A percentile compares a stretch with the other conserved stretches of the same genome.
Conservation (phyloP, 192 early-diverging fungal genomes). For the Tieghemiomyces parasiticus region DNA sequence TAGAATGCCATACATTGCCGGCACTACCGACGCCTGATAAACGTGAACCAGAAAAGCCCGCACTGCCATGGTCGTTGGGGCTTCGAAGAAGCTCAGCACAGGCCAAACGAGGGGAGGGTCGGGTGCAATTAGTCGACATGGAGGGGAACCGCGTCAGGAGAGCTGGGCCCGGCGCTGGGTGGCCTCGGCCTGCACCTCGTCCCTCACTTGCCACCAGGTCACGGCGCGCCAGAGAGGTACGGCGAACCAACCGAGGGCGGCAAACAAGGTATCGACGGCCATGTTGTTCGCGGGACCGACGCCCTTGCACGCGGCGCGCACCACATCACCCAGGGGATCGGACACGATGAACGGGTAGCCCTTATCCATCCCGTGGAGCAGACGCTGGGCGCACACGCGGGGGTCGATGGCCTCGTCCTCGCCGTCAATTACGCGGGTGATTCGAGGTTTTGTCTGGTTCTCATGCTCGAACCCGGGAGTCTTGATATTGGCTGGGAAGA, state of each 20-base stretch:
- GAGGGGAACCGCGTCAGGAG: too few relatives aligned
- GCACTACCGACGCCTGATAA: too few relatives aligned
- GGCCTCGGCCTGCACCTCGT: not conserved
- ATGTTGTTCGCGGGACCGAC: conserved; percentile 2
- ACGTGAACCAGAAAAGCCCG: too few relatives aligned
- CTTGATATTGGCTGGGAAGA: conserved; percentile 52
- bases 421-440: conserved; percentile 3
- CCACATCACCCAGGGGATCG: conserved; percentile 7
- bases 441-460: not conserved
- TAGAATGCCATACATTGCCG: too few relatives aligned
- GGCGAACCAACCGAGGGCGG: conserved; percentile 5
- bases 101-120: too few relatives aligned
- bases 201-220: conserved; percentile 2
- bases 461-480: conserved; percentile 54
- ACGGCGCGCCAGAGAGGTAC: conserved; percentile 1
- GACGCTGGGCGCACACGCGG: conserved; percentile 1
- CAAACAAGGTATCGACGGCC: conserved; percentile 7
- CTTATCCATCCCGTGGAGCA: conserved; percentile 2
- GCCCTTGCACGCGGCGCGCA: conserved; percentile 4
- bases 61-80: too few relatives aligned
- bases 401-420: conserved; percentile 9
- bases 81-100: too few relatives aligned
- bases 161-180: not conserved
- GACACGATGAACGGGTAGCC: conserved; percentile 6
- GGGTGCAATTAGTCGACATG: too few relatives aligned